Conservation (phyloP, 257 asterid genomes). For the Eucommia ulmoides region DNA sequence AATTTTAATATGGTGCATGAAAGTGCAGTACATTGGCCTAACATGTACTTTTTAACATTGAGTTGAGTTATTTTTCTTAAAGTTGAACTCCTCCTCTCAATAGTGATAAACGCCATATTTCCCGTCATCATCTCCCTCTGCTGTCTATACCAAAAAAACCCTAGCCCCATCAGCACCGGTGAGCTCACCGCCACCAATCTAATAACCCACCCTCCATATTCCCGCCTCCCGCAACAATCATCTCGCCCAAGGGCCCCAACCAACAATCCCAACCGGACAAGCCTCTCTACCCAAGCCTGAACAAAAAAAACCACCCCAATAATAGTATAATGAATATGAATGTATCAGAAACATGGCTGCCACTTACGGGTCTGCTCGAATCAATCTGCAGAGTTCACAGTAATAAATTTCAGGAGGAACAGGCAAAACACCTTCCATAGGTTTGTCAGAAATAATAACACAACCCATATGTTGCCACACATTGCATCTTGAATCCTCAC, state of each 20-base stretch:
- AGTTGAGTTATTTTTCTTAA: no score
- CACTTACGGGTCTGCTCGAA: constrained; percentile 97
- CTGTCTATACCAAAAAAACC: no score
- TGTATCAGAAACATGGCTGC: constrained; percentile 8
- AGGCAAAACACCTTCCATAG: constrained; percentile 56
- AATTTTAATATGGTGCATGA: no score
- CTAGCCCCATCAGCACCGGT: no score
- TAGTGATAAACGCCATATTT: no score
- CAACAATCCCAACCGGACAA: background rate
- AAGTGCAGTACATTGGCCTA: no score
- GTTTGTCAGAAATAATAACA: constrained; percentile 81
- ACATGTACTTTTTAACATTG: no score
- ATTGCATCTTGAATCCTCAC: constrained; percentile 77
- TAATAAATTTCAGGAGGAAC: constrained; percentile 60
- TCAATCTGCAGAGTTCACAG: constrained; percentile 89
- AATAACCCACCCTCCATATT: no score
- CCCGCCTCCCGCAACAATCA: no score
- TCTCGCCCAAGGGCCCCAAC: background rate
- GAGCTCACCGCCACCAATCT: no score
- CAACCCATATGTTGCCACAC: constrained; percentile 95
- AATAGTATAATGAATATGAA: background rate
- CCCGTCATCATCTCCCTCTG: no score
- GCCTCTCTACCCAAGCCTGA: background rate
- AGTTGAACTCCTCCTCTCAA: no score
- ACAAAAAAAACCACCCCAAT: background rate